Evolutionary conservation across 2,329 filamentous ascomycete genomes (phyloP), one percentile per base, ranked within the genome.

Genomic region (Xylariomycetidae sp.): DNA sequence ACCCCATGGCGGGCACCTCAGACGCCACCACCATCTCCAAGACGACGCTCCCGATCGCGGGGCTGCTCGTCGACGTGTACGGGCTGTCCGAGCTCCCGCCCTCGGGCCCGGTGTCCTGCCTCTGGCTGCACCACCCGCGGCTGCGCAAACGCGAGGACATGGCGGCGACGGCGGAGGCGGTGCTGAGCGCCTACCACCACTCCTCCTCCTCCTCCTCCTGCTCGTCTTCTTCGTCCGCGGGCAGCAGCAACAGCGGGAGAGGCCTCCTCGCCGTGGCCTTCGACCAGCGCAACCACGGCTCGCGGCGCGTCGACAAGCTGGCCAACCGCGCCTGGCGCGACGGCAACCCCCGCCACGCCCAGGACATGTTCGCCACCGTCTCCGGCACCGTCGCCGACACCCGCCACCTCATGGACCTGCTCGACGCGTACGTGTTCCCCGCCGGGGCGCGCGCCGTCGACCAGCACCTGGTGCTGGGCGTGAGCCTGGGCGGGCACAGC

Each of bases 231-330:
- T n/a, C n/a, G n/a, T n/a, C n/a, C n/a, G n/a, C n/a, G 17, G 6
- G 10, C 10, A 6, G 3, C 8, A n/a, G 13, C 19, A 10, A 31
- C 43, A 48, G 19, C 25, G 54, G 40, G 34, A 52, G 59, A 63
- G 84, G 83, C 0, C 61, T 96, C 25, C 79, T 96, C 31, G 88
- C 85, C 3, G 74, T 89, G 10, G 76, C 82, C 3, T 94, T 95
- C 58, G 92, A 96, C 61, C 88, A 95, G 65, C 76, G 90, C 28
- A 96, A 96, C 58, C 92, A 96, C 60, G 92, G 92, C 17, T 72
- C 74, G 3, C 68, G 92, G 34, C 60, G 79, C 38, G 74, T 90
- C 2, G 71, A 81, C 48, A 63, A 73, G 6, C 47, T 70, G 13
- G 78, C 82, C 17, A 96, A 95, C 56, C 68, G 81, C 47, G 71